Evolutionary conservation across 495 filamentous ascomycete genomes (phyloP).

Genomic region (Oleoguttula mirabilis): DNA sequence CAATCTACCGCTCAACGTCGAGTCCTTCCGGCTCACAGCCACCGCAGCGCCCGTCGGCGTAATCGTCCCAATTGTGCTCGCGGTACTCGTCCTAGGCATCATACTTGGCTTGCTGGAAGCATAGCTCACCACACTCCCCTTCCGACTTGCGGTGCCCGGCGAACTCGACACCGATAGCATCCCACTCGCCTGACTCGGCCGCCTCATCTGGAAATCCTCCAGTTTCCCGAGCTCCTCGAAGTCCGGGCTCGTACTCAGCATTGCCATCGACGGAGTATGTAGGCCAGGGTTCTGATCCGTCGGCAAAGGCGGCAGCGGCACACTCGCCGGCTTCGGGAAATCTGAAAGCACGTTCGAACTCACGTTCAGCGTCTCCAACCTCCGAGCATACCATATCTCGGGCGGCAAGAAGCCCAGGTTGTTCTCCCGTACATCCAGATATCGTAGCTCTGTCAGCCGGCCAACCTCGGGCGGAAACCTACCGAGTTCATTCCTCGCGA

Average conservation of each 20-base stretch:
- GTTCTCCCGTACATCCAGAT: constrained; percentile 81
- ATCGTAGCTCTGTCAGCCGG: constrained; percentile 66
- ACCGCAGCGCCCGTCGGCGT: too few relatives aligned
- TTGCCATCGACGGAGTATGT: constrained; percentile 38
- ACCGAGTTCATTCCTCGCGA: constrained; percentile 76
- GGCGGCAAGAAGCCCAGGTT: constrained; percentile 77
- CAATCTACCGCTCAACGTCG: constrained; percentile 59
- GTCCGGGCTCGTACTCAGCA: constrained; percentile 46
- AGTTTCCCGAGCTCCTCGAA: constrained; percentile 65
- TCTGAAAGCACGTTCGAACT: constrained; percentile 83
- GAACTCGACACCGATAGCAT: constrained; percentile 63
- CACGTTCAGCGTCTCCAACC: constrained; percentile 82
- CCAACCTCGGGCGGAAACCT: constrained; percentile 78
- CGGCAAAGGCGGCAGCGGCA: constrained; percentile 19
- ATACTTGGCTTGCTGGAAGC: constrained; percentile 72
- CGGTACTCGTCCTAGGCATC: constrained; percentile 51
- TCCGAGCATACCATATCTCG: constrained; percentile 85
- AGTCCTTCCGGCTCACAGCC: constrained; percentile 73
- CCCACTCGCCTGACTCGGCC: constrained; percentile 77
- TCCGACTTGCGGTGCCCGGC: constrained; percentile 48
- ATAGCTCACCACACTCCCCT: constrained; percentile 71
- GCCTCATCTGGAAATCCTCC: constrained; percentile 49
- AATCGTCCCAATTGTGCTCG: constrained; percentile 36
- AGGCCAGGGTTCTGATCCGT: constrained; percentile 25
- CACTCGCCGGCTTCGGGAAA: constrained; percentile 68